Evolutionary conservation across 1,284 basidiomycete species (phyloP), one percentile per base, ranked within the genome.

Genomic region (Fomitiporia mediterranea): DNA sequence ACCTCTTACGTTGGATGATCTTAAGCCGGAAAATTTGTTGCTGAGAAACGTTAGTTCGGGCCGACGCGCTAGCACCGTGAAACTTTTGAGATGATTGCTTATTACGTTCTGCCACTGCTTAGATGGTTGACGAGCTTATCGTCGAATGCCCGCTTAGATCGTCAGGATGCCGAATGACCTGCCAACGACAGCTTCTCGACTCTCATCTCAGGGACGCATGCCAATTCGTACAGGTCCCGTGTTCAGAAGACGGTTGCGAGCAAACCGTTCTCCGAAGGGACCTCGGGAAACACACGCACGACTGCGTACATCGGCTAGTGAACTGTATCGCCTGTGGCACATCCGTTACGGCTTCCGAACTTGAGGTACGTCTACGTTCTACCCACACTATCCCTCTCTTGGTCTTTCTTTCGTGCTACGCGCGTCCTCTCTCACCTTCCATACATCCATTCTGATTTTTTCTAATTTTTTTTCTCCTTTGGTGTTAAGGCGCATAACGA

Each of bases 41-140:
- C 75, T 91, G 35, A 80, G 87, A 63, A 82, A 87, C 60, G 89
- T 91, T 62, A 60, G 86, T 76, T n/a, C n/a, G n/a, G n/a, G n/a
- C n/a, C n/a, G n/a, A n/a, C n/a, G n/a, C n/a, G n/a, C n/a, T n/a
- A n/a, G 19, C 55, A 17, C 15, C 9, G n/a, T 23, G n/a, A n/a
- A 58, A 47, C 42, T 51, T 65, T 61, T 38, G 62, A 48, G 25
- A 4, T 21, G 35, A 5, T 40, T 23, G 30, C 38, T 44, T 55
- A 48, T 53, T 57, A 42, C 27, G 4, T n/a, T 53, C 52, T 50
- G 27, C 23, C 37, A 32, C 56, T 35, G 55, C 59, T 23, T 61
- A 92, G 89, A 82, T 94, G 64, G 88, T 93, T 38, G 90, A 94
- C 62, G 91, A 94, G 71, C 75, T 94, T 40, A 58, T 81, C 27